Conservation (phyloP, 257 asterid genomes). For the Hygrophila difformis region DNA sequence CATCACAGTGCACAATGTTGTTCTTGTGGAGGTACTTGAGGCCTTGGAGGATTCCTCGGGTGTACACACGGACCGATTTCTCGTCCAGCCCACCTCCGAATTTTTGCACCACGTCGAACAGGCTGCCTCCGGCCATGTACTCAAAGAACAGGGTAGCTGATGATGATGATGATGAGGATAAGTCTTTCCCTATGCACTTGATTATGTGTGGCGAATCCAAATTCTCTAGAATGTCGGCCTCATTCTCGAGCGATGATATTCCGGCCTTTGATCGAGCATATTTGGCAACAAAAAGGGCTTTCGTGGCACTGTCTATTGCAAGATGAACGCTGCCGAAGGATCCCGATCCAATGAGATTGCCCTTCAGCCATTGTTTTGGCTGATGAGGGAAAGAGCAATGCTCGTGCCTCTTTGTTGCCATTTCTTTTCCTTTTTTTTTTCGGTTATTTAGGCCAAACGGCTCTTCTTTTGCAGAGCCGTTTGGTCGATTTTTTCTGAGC, state of each 20-base stretch:
- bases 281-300: conserved; percentile 44
- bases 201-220: conserved; percentile 38
- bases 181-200: conserved; percentile 34
- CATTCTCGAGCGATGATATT: conserved; percentile 32
- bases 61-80: conserved; percentile 36
- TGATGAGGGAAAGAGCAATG: conserved; percentile 11
- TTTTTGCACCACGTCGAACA: conserved; percentile 33
- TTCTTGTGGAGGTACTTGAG: conserved; percentile 30
- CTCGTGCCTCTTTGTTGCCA: too few species aligned
- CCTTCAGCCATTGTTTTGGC: conserved; percentile 37
- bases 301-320: conserved; percentile 39
- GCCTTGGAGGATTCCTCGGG: conserved; percentile 36
- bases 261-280: conserved; percentile 36
- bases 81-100: conserved; percentile 45
- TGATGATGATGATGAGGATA: neutral
- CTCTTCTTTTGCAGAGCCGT: too few species aligned
- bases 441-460: too few species aligned
- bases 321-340: conserved; percentile 41
- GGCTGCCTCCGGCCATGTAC: conserved; percentile 56
- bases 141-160: conserved; percentile 32
- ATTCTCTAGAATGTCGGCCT: conserved; percentile 33
- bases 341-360: conserved; percentile 49
- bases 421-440: too few species aligned
- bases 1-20: conserved; percentile 46
- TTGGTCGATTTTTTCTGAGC: too few species aligned